These are phyloP conservation scores for Solanum clarkiae DNA, from an alignment of 257 asterid species.

Conservation along the genomic window DNA sequence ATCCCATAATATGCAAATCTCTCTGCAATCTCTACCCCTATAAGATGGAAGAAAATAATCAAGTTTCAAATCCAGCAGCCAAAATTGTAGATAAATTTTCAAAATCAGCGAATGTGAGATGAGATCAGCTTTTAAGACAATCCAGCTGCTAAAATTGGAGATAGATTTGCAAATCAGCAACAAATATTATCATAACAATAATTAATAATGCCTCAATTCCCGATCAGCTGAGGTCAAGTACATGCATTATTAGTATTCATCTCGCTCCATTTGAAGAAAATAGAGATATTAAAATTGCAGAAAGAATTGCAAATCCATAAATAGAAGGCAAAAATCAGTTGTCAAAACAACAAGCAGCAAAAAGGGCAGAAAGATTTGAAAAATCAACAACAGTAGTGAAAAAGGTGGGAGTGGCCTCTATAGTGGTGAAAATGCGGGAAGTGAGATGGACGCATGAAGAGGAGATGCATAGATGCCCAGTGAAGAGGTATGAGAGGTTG, in stretches of 20 bases:
- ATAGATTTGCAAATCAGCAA: neutral
- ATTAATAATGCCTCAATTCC: neutral
- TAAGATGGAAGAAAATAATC: neutral
- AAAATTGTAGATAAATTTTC: neutral
- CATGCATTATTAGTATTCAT: neutral
- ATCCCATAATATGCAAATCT: constrained; percentile 26
- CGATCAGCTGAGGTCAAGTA: neutral
- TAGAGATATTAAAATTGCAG: neutral
- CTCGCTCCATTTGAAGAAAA: neutral
- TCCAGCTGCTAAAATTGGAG: neutral
- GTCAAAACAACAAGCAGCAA: neutral
- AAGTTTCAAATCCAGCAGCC: neutral
- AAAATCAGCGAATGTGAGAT: neutral
- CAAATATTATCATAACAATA: neutral
- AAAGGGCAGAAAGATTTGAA: neutral
- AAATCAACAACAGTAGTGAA: neutral
- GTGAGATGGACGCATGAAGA: too few species aligned
- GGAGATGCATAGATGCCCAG: too few species aligned
- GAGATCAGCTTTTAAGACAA: neutral
- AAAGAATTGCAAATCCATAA: neutral
- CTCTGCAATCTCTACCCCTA: constrained; percentile 35
- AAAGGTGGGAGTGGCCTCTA: too few species aligned
- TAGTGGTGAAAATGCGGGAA: too few species aligned
- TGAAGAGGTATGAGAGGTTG: too few species aligned
- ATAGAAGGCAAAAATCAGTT: neutral